A percentile compares a stretch with the other conserved stretches of the same genome.
phyloP scores from a whole-genome alignment of 2,329 filamentous ascomycete species.

The Orbilia ellipsospora region DNA sequence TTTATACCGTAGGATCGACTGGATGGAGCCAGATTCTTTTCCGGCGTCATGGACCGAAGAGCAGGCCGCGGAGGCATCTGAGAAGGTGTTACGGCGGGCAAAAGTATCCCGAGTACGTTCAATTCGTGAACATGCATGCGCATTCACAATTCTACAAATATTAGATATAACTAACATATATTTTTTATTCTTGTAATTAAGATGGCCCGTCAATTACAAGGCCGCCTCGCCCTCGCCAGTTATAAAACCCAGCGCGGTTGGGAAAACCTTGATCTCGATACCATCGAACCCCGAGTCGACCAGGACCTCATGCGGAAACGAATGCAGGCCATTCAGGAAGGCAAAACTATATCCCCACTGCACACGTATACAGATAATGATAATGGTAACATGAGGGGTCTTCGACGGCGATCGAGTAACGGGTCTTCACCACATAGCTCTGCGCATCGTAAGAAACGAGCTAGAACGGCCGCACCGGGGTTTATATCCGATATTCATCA shows the following conservation, averaged over 20 bases:
- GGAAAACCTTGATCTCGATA: constrained; percentile 87
- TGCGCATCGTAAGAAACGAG: constrained; percentile 57
- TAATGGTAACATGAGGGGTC: constrained; percentile 45
- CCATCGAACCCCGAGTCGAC: constrained; percentile 84
- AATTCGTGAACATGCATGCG: neutral
- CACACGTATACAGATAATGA: constrained; percentile 26
- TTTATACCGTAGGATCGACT: constrained; percentile 1
- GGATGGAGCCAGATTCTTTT: constrained; percentile 54
- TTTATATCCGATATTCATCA: constrained; percentile 13
- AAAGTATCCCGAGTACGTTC: constrained; percentile 77
- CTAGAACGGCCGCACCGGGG: constrained; percentile 53
- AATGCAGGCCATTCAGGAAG: constrained; percentile 61
- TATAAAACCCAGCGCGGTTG: constrained; percentile 97
- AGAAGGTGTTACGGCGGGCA: constrained; percentile 76
- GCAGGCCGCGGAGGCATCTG: constrained; percentile 63
- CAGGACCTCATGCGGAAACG: constrained; percentile 80
- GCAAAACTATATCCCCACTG: constrained; percentile 59
- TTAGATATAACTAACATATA: constrained; percentile 47
- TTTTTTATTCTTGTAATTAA: constrained; percentile 62
- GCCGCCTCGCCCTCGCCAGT: constrained; percentile 92
- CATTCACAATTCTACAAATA: constrained; percentile 33
- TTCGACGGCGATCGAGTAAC: constrained; percentile 56
- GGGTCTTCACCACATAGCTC: constrained; percentile 31
- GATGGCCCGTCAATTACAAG: constrained; percentile 93
- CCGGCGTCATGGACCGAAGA: constrained; percentile 54